Conservation (phyloP, 2,329 filamentous ascomycete genomes). For the Hyphodiscus sp. region DNA sequence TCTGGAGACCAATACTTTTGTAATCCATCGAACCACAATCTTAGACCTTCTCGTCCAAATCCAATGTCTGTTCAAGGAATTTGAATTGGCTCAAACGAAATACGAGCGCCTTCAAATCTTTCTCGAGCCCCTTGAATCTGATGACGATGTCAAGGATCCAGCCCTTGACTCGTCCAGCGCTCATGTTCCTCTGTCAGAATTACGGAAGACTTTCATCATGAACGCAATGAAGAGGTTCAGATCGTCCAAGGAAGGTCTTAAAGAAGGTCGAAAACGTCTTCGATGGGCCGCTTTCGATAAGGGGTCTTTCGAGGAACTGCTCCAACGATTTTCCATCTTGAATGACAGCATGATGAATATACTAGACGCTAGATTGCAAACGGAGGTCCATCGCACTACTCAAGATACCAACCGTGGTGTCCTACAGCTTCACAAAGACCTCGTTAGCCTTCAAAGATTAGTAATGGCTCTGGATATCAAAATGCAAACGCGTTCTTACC, state of each 20-base stretch:
- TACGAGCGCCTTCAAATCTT: constrained; percentile 33
- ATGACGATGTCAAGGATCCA: constrained; percentile 26
- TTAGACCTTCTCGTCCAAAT: constrained; percentile 43
- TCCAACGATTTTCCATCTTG: constrained; percentile 38
- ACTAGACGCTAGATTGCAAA: constrained; percentile 40
- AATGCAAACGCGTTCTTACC: constrained; percentile 29
- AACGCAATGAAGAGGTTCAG: constrained; percentile 37
- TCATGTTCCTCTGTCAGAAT: constrained; percentile 38
- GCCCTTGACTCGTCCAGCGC: constrained; percentile 40
- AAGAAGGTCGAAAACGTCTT: constrained; percentile 28
- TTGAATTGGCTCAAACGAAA: constrained; percentile 36
- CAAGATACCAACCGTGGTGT: constrained; percentile 43
- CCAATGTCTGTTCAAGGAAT: constrained; percentile 41
- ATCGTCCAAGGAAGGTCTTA: constrained; percentile 28
- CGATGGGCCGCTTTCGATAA: constrained; percentile 43
- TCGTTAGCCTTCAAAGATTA: constrained; percentile 39
- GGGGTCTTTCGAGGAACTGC: constrained; percentile 37
- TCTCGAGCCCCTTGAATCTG: constrained; percentile 28
- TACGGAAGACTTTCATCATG: constrained; percentile 37
- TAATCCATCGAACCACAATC: constrained; percentile 42
- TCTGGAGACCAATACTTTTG: constrained; percentile 41
- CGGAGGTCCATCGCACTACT: constrained; percentile 41
- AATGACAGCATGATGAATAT: constrained; percentile 45
- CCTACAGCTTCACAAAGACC: constrained; percentile 40
- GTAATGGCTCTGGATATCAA: constrained; percentile 40